Evolutionary conservation across 805 yeast genomes (phyloP).

Genomic region (Candida verbasci): DNA sequence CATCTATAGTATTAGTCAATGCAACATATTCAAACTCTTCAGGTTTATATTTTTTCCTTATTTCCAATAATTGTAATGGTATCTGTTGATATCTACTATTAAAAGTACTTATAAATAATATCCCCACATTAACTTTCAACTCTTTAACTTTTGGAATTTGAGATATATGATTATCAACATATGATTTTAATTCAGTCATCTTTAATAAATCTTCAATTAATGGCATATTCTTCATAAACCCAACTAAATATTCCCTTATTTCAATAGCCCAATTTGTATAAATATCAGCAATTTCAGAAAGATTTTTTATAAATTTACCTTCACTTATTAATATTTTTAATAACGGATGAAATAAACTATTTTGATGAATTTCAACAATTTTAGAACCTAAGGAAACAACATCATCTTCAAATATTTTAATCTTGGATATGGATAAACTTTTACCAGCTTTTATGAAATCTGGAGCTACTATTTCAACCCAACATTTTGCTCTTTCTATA

Average conservation of each 20-base stretch:
- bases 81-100: constrained; percentile 46
- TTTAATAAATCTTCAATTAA: constrained; percentile 52
- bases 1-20: constrained; percentile 49
- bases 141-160: constrained; percentile 48
- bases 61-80: constrained; percentile 59
- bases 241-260: constrained; percentile 51
- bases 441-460: constrained; percentile 31
- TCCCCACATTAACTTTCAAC: constrained; percentile 36
- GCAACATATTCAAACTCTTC: constrained; percentile 49
- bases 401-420: constrained; percentile 51
- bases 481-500: constrained; percentile 61
- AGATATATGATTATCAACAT: constrained; percentile 52
- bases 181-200: constrained; percentile 49
- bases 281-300: constrained; percentile 50
- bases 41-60: constrained; percentile 40
- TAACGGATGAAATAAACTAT: constrained; percentile 53
- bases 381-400: constrained; percentile 53
- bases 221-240: constrained; percentile 59
- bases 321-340: constrained; percentile 52
- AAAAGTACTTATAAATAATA: constrained; percentile 38
- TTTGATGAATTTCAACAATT: constrained; percentile 52
- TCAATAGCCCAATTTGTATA: constrained; percentile 60
- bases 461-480: constrained; percentile 46
- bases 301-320: constrained; percentile 60
- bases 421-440: constrained; percentile 11